Evolutionary conservation across 805 yeast species (phyloP).

Genomic region (Wickerhamomyces ciferrii): DNA sequence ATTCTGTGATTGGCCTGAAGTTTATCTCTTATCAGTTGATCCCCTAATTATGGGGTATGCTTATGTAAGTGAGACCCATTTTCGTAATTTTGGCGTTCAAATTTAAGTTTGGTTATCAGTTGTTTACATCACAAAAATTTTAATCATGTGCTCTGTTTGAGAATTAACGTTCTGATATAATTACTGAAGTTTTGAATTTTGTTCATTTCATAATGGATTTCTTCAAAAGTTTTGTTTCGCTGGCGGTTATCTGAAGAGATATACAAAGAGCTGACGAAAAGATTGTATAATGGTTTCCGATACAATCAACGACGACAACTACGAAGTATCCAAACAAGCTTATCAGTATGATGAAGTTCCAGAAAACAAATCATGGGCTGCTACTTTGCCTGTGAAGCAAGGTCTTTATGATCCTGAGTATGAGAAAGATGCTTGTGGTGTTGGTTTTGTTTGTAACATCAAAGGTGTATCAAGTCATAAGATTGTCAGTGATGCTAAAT

Average conservation of each 20-base stretch:
- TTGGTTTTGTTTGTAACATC: constrained; percentile 93
- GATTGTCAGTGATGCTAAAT: constrained; percentile 85
- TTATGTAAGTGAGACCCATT: background rate
- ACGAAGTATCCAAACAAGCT: constrained; percentile 10
- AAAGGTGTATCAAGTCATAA: constrained; percentile 86
- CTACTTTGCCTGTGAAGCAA: constrained; percentile 76
- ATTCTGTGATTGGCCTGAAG: background rate
- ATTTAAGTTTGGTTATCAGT: background rate
- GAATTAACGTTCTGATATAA: too few relatives aligned
- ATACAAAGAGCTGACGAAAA: too few relatives aligned
- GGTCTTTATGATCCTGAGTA: constrained; percentile 91
- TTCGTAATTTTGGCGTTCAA: background rate
- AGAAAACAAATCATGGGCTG: constrained; percentile 88
- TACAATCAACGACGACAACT: background rate
- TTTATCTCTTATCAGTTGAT: background rate
- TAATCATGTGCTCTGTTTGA: background rate
- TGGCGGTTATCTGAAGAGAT: too few relatives aligned
- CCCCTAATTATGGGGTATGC: background rate
- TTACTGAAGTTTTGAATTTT: too few relatives aligned
- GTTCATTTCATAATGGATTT: too few relatives aligned
- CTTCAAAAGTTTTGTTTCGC: too few relatives aligned
- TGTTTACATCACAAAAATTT: background rate
- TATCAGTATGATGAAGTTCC: constrained; percentile 65
- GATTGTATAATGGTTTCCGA: background rate
- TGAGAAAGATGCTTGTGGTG: constrained; percentile 98